Evolutionary conservation across 768 basidiomycete genomes (phyloP), one percentile per base, ranked within the genome.

Genomic region (Chalciporus piperatus): DNA sequence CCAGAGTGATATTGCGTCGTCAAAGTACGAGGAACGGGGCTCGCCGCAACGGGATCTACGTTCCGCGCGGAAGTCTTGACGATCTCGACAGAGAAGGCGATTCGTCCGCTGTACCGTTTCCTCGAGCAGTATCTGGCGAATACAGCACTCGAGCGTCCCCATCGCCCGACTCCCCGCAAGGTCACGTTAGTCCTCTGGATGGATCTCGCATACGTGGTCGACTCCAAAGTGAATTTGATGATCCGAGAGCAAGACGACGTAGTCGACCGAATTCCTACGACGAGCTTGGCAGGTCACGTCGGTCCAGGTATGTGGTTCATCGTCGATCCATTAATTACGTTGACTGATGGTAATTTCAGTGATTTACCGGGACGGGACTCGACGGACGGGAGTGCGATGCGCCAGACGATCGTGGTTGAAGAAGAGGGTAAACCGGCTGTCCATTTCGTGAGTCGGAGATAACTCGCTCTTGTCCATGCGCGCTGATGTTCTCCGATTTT

Each of bases 401-500:
- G 89, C 32, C 83, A 83, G 72, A 82, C 84, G 38, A 73, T 95
- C 33, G 77, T 92, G 40, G 78, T 95, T 43, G 76, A 79, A 64
- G 92, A 94, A 73, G 84, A 88, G 56, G 91, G 91, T 45, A 89
- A 87, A 72, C 73, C 83, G 16, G 76, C 88, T 7, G 82, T 87
- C 47, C 86, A 85, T 66, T 93, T 89, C 67, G 92, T 94, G 65
- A 79, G 92, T 78, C 37, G 49, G 40, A 47, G 42, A 35, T 44
- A 8, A 30, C 22, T 27, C 13, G 37, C 39, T 47, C 19, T 43
- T 27, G 17, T 33, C 41, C 41, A 13, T 54, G 37, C 45, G 45
- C 45, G 50, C 55, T 64, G 23, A 59, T 22, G 40, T 35, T 35
- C 46, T 32, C 37, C 17, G 10, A 40, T 49, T 58, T 27, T 64